phyloP scores from a whole-genome alignment of 2,329 filamentous ascomycete species.

The Uncinocarpus reesii region DNA sequence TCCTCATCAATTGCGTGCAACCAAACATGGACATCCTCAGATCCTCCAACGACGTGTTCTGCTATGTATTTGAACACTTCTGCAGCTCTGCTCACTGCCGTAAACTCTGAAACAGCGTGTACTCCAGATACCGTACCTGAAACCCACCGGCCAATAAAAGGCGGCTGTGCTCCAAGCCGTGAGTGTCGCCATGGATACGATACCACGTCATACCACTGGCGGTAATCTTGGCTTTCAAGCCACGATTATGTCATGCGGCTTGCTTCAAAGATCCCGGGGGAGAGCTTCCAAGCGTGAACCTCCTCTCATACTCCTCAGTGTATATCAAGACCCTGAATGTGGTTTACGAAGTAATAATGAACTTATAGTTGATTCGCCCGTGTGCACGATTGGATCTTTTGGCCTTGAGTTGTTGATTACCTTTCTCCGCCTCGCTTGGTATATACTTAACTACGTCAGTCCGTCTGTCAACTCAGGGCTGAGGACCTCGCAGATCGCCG shows the following conservation, averaged over 20 bases:
- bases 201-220: no score
- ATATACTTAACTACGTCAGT: not conserved
- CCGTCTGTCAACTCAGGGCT: not conserved
- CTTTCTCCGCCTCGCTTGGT: not conserved
- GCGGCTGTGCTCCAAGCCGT: no score
- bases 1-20: not conserved
- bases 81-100: no score
- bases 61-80: no score
- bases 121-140: not conserved
- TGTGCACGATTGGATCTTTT: not conserved
- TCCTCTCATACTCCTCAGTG: not conserved
- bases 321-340: not conserved
- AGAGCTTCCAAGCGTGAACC: not conserved
- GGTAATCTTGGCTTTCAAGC: not conserved
- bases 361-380: not conserved
- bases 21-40: not conserved
- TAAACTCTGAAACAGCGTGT: no score
- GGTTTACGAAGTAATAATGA: not conserved
- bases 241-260: slow-evolving; percentile 10
- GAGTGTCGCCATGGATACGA: no score
- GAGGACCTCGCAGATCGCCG: not conserved
- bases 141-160: not conserved
- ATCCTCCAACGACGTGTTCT: no score
- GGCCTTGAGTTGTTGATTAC: not conserved
- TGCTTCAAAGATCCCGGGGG: not conserved